phyloP scores from a whole-genome alignment of 2,329 filamentous ascomycete species.

The Diaporthe caulivora region DNA sequence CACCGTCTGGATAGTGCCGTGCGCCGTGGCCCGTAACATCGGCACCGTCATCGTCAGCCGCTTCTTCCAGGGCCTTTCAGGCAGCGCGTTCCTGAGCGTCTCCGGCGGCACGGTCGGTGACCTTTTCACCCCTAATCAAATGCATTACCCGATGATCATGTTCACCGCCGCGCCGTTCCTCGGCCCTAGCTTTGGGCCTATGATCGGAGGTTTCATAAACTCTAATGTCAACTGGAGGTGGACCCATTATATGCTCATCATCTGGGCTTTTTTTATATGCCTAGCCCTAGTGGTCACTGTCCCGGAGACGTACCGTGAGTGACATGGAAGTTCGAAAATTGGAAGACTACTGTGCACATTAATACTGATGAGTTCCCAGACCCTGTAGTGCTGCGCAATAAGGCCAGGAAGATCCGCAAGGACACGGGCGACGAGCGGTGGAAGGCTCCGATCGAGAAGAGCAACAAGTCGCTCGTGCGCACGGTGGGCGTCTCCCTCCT shows the following conservation, averaged over 20 bases:
- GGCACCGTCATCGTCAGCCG: conserved; percentile 81
- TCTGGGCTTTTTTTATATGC: conserved; percentile 80
- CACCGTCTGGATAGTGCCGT: conserved; percentile 83
- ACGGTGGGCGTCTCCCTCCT: conserved; percentile 71
- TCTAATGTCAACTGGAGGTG: conserved; percentile 80
- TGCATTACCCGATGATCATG: conserved; percentile 86
- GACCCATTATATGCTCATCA: conserved; percentile 87
- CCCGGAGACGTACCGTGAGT: conserved; percentile 85
- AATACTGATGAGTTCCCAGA: conserved; percentile 52
- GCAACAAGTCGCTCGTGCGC: conserved; percentile 73
- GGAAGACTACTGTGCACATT: background rate
- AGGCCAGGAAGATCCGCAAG: conserved; percentile 77
- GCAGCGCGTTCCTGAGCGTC: conserved; percentile 77
- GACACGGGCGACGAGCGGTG: conserved; percentile 84
- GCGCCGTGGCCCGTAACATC: conserved; percentile 85
- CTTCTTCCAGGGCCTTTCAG: conserved; percentile 82
- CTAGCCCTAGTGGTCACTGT: conserved; percentile 77
- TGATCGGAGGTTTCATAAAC: conserved; percentile 86
- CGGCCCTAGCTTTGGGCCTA: conserved; percentile 70
- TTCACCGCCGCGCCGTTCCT: conserved; percentile 77
- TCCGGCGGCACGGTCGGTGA: conserved; percentile 90
- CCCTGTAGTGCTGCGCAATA: conserved; percentile 78
- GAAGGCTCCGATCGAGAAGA: conserved; percentile 81
- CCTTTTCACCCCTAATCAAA: conserved; percentile 75
- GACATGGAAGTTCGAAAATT: background rate